Base-by-base conservation (phyloP, 2,329 filamentous ascomycete species). In the Hypoxylon sp. region DNA sequence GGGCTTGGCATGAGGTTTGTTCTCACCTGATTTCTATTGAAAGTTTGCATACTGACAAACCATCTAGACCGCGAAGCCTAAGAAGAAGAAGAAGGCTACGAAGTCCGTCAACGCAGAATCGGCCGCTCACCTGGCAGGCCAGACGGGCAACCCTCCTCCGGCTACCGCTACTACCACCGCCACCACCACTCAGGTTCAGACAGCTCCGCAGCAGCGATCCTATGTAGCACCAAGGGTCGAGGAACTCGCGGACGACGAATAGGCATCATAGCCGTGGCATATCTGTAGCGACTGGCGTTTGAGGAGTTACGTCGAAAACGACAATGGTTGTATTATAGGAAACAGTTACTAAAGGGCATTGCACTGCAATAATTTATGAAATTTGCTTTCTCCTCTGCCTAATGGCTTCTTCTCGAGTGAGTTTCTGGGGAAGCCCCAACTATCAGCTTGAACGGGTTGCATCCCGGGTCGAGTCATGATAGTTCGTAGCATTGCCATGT, bases 1-100 rank as follows among this genome's bases (percentile, higher is more conserved):
- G 94, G 93, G 94, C 91, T 53, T 99, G 94, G 94, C 94, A 99
- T 72, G 92, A 96, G 83, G 91, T 95, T 69, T 72, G 82, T 73
- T 16, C 9, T 34, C 16, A 27, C 13, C 16, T 19, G 19, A 16
- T 23, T 2, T 67, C 48, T 25, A 7, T 21, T 1, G 7, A 19
- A 36, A 13, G 63, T 42, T 11, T 13, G 4, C 8, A 15, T 37
- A 17, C 52, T 60, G 43, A 62, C 52, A n/a, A 8, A 2, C 16
- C 4, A 42, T 40, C n/a, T 35, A 67, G 65, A 66, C 65, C 46
- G 55, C 60, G 42, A 66, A 74, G 67, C 72, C 72, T 21, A 73
- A 75, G 52, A 84, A 83, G 69, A 84, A 85, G 76, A 78, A 78
- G 71, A 83, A 81, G 71, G 80, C 79, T 71, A 63, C 71, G 50